Evolutionary conservation across 164 flowering plant genomes (phyloP), one percentile per base, ranked within the genome.

Genomic region (Vitis amurensis): DNA sequence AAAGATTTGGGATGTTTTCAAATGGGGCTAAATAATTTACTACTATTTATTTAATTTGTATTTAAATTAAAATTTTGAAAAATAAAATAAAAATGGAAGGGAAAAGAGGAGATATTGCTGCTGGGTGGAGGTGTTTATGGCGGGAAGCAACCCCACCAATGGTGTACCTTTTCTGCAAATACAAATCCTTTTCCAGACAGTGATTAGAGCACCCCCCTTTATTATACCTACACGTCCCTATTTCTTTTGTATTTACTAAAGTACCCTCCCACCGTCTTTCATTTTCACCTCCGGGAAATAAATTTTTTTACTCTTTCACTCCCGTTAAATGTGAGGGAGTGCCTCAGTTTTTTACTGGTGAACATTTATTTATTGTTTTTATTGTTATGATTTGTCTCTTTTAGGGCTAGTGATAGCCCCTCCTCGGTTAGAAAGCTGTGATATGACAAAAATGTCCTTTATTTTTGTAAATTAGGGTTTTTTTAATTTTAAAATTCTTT

Each of bases 91-190:
- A 37, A 6, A 37, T 37, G 7, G 27, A 37, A 37, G 44, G 7
- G 44, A 37, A 37, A 37, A 37, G 4, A 37, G 44, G 44, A 37
- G 44, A 37, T 37, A 37, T 4, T 37, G 44, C 44, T 37, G 44
- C 27, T 23, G 27, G 27, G 27, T 23, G 27, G 57, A 37, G 59
- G 44, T 68, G 55, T 48, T 44, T 12, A n/a, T 68, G 77, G 68
- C 68, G 76, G 72, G 76, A 63, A 68, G 72, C 59, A 69, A 64
- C 55, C 65, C 73, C 73, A 74, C 72, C 73, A 73, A 13, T 55
- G 44, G 56, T 73, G 76, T 67, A 61, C 61, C 17, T n/a, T 61
- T 15, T 60, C 44, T 68, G 49, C 48, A 15, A 29, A 61, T 30
- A 47, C 5, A 51, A 63, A 63, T 47, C 5, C 66, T 14, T n/a